A percentile compares a stretch with the other conserved stretches of the same genome.
These are phyloP conservation scores for Pichia membranifaciens DNA, from an alignment of 805 yeast genomes.

Conservation along the genomic window DNA sequence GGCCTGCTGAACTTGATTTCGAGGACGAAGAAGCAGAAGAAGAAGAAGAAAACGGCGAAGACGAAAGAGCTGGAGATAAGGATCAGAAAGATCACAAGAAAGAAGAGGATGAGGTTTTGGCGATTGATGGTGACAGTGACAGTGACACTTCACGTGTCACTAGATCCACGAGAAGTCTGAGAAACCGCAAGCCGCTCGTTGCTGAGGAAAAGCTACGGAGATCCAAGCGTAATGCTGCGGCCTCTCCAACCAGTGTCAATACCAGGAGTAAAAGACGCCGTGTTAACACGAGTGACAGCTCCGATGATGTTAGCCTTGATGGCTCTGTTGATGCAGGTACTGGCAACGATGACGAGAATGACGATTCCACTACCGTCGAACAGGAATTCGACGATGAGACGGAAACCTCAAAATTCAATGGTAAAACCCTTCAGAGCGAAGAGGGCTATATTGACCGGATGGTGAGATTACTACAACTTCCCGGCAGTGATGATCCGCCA, in stretches of 20 bases:
- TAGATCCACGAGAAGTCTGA: constrained; percentile 11
- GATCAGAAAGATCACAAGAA: constrained; percentile 18
- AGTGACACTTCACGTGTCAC: constrained; percentile 7
- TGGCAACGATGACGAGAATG: not conserved
- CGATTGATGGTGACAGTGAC: constrained; percentile 8
- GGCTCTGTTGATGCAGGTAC: constrained; percentile 20
- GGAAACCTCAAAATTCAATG: too few species aligned
- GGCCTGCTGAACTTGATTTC: constrained; percentile 14
- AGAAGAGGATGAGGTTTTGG: constrained; percentile 10
- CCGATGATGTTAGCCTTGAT: not conserved
- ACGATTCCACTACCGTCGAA: not conserved
- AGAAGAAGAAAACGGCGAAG: constrained; percentile 10
- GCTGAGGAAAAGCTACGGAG: not conserved
- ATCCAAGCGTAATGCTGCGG: constrained; percentile 20
- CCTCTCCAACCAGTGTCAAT: constrained; percentile 8
- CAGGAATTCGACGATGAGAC: not conserved
- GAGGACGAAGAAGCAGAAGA: constrained; percentile 18
- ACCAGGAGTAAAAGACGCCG: constrained; percentile 16
- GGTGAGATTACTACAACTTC: constrained; percentile 17
- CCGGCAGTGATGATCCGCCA: not conserved
- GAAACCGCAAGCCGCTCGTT: not conserved
- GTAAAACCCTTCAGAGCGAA: too few species aligned
- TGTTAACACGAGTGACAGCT: not conserved
- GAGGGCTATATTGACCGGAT: constrained; percentile 14
- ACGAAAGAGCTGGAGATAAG: constrained; percentile 28